Conservation (phyloP, 805 yeast species). For the Wickerhamiella spandovensis region DNA sequence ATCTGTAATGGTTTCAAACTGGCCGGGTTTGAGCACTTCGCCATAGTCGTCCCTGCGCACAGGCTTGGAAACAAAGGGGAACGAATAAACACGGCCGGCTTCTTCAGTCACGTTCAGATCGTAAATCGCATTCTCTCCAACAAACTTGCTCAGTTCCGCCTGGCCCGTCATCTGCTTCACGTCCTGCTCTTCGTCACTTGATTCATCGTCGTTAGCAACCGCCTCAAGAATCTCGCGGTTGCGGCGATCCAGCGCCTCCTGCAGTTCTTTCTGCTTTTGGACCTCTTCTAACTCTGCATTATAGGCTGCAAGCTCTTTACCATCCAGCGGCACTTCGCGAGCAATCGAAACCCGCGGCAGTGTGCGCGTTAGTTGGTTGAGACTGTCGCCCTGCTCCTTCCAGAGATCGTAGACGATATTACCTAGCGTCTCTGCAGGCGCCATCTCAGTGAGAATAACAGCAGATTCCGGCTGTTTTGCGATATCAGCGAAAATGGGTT, state of each 20-base stretch:
- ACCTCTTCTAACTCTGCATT: conserved; percentile 14
- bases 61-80: conserved; percentile 53
- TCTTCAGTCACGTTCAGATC: conserved; percentile 43
- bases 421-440: conserved; percentile 36
- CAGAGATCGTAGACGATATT: conserved; percentile 32
- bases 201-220: conserved; percentile 22
- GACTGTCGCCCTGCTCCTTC: conserved; percentile 20
- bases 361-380: conserved; percentile 6
- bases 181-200: conserved; percentile 22
- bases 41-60: conserved; percentile 81
- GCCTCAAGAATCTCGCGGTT: conserved; percentile 28
- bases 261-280: conserved; percentile 17
- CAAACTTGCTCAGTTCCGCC: conserved; percentile 18
- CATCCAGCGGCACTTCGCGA: conserved; percentile 23
- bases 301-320: conserved; percentile 24
- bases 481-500: conserved; percentile 25
- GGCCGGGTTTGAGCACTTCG: conserved; percentile 46
- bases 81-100: conserved; percentile 42
- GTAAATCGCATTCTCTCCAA: conserved; percentile 27
- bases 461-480: conserved; percentile 57
- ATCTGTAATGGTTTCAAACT: conserved; percentile 10
- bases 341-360: conserved; percentile 6
- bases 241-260: conserved; percentile 25
- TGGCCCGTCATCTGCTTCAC: conserved; percentile 17
- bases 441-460: conserved; percentile 59